Evolutionary conservation across 75 land plant species (phyloP), one percentile per base, ranked within the genome.

Genomic region (Azolla pinnata): DNA sequence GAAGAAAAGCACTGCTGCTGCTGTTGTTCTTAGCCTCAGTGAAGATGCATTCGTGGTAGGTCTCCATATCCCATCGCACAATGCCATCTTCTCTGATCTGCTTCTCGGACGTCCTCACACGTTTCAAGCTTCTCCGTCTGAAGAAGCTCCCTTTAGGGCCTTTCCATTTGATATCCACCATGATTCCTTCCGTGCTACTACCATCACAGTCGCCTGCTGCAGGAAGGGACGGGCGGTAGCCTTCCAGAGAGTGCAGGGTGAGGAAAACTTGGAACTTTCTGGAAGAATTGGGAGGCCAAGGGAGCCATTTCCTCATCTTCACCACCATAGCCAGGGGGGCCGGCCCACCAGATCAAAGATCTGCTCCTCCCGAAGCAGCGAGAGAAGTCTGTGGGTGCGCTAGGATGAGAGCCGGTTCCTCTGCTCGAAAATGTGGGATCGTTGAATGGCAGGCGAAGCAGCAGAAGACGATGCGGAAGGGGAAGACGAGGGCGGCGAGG

Each of bases 111-210:
- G 86, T 88, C 29, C 53, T 63, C 31, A 74, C 73, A 61, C 86
- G 67, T 72, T 60, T 84, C 62, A 80, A 54, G 58, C 68, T 66
- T 40, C 86, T 44, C 51, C 86, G 45, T 57, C 89, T 74, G 26
- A 81, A 68, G 12, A 81, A 65, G 17, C 82, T 54, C 18, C 57
- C 29, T 62, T 73, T 75, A 21, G 79, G 64, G 0, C 88, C 95
- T 56, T 82, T 88, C 97, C 97, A 91, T 63, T 77, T 80, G 58
- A 91, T 62, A 75, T 88, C 86, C 62, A 80, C 87, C 35, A 48
- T 48, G 49, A 89, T 24, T n/a, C 33, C 63, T 30, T 68, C 70
- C 33, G 52, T 29, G 46, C 38, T 23, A 12, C 12, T 56, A 1
- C 20, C 57, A 1, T 38, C 73, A 24, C 4, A 64, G 18, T 48